Base-by-base conservation (phyloP, 2,329 filamentous ascomycete species). In the Xylaria hypoxylon region DNA sequence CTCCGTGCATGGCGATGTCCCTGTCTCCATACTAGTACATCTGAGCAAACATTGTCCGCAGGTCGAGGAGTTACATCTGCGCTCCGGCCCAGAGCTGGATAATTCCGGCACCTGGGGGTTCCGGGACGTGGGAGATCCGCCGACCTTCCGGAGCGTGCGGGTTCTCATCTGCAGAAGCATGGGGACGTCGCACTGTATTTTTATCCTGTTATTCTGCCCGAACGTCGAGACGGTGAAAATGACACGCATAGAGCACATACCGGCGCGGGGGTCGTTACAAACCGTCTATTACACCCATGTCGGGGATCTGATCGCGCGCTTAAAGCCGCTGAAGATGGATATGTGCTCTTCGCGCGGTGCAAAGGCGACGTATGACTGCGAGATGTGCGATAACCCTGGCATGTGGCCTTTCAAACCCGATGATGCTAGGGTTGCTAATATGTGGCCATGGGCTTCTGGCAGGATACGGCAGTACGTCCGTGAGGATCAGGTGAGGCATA, bases 361-460 rank as follows among this genome's bases (percentile, higher is more conserved):
- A 4, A 38, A 19, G 38, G 51, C 28, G n/a, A 22, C 24, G 15
- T 47, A 51, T 19, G 33, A 31, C 15, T 65, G 66, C 5, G 55
- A 68, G 33, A 47, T 67, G n/a, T 68, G 67, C 26, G 44, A 64
- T 28, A 50, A 40, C 15, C 44, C 59, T 5, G 44, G 42, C 1
- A 47, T 40, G 50, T 15, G 26, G 5, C 19, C 28, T 5, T 65
- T 8, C 22, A 51, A 31, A 5, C 13, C 13, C 5, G 19, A 35
- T n/a, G 44, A 65, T 50, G 28, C 38, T 13, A 53, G 38, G 35
- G 66, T 61, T 26, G 1, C 19, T 11, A n/a, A 52, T 4, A 55
- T 65, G 2, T 68, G 63, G 67, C 56, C 56, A 15, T 68, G 67
- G 67, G 50, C 67, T 31, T 13, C 19, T 6, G 63, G 67, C 13